Evolutionary conservation across 2,329 filamentous ascomycete species (phyloP), one percentile per base, ranked within the genome.

Genomic region (Pseudocercospora pini-densiflorae): DNA sequence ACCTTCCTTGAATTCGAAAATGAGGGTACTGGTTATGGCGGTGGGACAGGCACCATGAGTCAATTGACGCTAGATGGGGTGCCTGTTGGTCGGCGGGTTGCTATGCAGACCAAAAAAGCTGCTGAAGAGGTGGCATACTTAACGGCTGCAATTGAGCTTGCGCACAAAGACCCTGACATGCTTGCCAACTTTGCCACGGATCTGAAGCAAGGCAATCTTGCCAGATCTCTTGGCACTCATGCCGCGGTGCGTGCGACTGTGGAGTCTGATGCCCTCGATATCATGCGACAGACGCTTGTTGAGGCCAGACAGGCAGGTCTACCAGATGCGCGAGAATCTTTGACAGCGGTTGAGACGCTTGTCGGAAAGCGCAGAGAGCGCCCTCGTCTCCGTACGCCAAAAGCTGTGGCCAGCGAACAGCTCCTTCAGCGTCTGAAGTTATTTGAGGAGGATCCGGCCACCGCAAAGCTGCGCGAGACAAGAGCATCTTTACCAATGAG

Each of bases 401-500:
- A 19, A 16, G 47, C 66, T 7, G 51, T 8, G 24, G 55, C 63
- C 19, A 70, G 63, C 62, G 51, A 59, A 29, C 14, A 61, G 21
- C 69, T 73, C 23, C 57, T 66, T 14, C 58, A 68, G 10, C 63
- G 63, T 7, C 69, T 70, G 19, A 55, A 63, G n/a, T 62, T 51
- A 27, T 73, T 72, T 47, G 66, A 70, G 14, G 51, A 59, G 5
- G 70, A 75, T 54, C 60, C 66, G 1, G 43, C 45, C 8, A 61
- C 73, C 9, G 63, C 67, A 23, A 54, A 65, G 6, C 57, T 76
- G 14, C 76, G 76, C 40, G 66, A 66, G 16, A 77, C 78, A 58
- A 78, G 76, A 62, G 74, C 75, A 4, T 71, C 73, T 4, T 70
- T 85, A 24, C 82, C 81, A 9, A 81, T 84, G 75, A 80, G 78